phyloP scores from a whole-genome alignment of 2,329 filamentous ascomycete genomes.

The Claviceps sp. region DNA sequence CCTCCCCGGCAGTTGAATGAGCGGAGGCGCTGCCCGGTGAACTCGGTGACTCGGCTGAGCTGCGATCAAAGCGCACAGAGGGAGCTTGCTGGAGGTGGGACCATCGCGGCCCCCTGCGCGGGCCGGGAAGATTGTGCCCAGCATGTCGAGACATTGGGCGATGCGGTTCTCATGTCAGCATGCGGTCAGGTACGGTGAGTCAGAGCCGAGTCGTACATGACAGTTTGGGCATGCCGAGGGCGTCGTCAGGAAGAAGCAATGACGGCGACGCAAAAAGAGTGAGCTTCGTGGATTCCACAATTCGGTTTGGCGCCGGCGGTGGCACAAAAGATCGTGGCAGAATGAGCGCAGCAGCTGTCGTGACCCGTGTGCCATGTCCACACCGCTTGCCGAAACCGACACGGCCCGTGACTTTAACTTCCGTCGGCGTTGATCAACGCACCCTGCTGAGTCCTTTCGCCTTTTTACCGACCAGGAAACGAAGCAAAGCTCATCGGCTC shows the following conservation, averaged over 20 bases:
- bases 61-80: constrained; percentile 31
- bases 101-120: constrained; percentile 36
- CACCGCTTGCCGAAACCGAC: background rate
- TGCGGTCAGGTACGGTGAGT: background rate
- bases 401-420: background rate
- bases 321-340: constrained; percentile 1
- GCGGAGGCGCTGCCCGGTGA: constrained; percentile 38
- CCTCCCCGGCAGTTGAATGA: constrained; percentile 30
- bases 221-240: constrained; percentile 1
- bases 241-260: background rate
- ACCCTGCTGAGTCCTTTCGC: too few species aligned
- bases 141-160: constrained; percentile 29
- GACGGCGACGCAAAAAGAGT: background rate
- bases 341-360: background rate
- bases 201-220: constrained; percentile 3
- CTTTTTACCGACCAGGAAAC: too few species aligned
- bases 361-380: background rate
- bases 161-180: constrained; percentile 9
- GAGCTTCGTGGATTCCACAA: background rate
- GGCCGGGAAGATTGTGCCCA: constrained; percentile 23
- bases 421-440: too few species aligned
- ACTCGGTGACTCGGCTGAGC: constrained; percentile 23
- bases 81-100: constrained; percentile 41
- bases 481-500: background rate
- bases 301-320: background rate